Percentiles rank a stretch among this genome's conserved stretches.
These are phyloP conservation scores for Lecanosticta acicola DNA, from an alignment of 2,329 filamentous ascomycete genomes.

Conservation along the genomic window DNA sequence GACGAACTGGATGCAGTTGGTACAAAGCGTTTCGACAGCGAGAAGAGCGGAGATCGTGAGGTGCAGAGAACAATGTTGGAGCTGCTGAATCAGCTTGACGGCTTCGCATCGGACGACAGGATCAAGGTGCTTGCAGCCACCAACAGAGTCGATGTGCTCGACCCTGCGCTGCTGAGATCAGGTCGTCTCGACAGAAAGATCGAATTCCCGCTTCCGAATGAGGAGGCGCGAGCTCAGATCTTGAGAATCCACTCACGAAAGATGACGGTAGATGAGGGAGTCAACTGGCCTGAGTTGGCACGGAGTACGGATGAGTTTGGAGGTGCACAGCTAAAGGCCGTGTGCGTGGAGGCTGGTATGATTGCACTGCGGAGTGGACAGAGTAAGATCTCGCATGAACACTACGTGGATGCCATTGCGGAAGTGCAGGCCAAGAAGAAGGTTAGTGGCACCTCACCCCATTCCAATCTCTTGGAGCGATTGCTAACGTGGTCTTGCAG, in stretches of 20 bases:
- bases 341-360: slow-evolving; percentile 98
- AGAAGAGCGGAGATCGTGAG: slow-evolving; percentile 96
- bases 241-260: slow-evolving; percentile 95
- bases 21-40: slow-evolving; percentile 96
- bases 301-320: slow-evolving; percentile 98
- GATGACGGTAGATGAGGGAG: slow-evolving; percentile 88
- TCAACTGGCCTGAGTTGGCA: slow-evolving; percentile 95
- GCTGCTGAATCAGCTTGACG: slow-evolving; percentile 94
- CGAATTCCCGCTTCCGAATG: slow-evolving; percentile 96
- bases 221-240: slow-evolving; percentile 95
- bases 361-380: slow-evolving; percentile 91
- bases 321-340: slow-evolving; percentile 94
- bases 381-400: slow-evolving; percentile 95
- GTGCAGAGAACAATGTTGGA: slow-evolving; percentile 99
- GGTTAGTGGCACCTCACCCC: slow-evolving; percentile 36
- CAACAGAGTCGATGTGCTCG: slow-evolving; percentile 93
- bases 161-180: slow-evolving; percentile 86
- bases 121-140: slow-evolving; percentile 99
- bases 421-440: slow-evolving; percentile 97
- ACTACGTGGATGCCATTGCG: slow-evolving; percentile 96
- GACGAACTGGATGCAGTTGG: slow-evolving; percentile 98
- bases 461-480: not conserved
- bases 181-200: slow-evolving; percentile 98
- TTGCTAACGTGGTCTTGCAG: slow-evolving; percentile 16
- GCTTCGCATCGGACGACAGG: slow-evolving; percentile 84